Base-by-base conservation (phyloP, 805 yeast genomes). In the Saccharomyces jurei region DNA sequence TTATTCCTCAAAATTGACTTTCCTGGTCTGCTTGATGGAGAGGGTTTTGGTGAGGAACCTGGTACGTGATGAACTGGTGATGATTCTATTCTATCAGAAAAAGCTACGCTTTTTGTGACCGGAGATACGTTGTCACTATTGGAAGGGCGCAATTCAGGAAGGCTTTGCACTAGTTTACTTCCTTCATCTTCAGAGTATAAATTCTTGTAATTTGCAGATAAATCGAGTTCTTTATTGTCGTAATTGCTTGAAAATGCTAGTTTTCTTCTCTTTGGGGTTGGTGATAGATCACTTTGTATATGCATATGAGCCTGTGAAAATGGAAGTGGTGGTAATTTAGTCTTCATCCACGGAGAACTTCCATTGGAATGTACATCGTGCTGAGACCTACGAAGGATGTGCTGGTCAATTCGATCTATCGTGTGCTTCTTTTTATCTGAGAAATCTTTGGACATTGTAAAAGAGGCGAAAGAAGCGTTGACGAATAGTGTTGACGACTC, bases 341-440 rank as follows among this genome's bases (percentile, higher is more conserved):
- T 46, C 14, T 54, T 50, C 27, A 50, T 48, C 59, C 57, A 55
- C 3, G 53, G 41, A 21, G 49, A 46, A 9, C 22, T 36, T 21
- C 44, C 44, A 36, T 21, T 36, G 44, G 44, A 17, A 17, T 17
- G 3, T 0, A 10, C 25, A 36, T 36, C 44, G 17, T 36, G 44
- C 8, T 36, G 44, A 17, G 44, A 36, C 25, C 44, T 36, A 17
- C 44, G 44, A 17, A 36, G 44, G 17, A 36, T 36, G 3, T 36
- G 44, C 44, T 36, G 44, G 17, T 36, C 44, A 21, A 36, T 36
- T 36, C 44, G 44, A 36, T 36, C 44, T 17, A 36, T 36, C 25
- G 70, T 91, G 89, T 69, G 85, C 82, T 51, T 79, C 75, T 28
- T 64, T 64, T 41, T 68, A 66, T 49, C 67, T 56, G 52, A 25